Conservation (phyloP, 306 rosid species). For the Sechiopsis laciniata region DNA sequence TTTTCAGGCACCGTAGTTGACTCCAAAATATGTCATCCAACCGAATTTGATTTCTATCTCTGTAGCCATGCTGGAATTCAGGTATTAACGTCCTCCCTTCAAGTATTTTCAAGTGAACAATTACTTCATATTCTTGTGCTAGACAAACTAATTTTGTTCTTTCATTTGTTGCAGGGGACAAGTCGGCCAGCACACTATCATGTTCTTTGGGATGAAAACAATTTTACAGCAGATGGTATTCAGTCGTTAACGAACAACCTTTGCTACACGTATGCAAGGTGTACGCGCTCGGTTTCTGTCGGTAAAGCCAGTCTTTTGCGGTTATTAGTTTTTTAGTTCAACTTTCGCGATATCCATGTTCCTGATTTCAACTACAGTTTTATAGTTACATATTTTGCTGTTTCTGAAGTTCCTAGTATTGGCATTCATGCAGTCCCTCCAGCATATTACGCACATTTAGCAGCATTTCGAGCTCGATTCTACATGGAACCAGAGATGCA, state of each 20-base stretch:
- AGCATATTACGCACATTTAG: conserved; percentile 87
- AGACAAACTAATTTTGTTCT: neutral
- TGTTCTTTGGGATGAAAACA: conserved; percentile 93
- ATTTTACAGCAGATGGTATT: conserved; percentile 81
- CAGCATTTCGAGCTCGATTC: conserved; percentile 92
- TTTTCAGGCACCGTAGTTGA: conserved; percentile 79
- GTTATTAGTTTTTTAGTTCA: neutral
- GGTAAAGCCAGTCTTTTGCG: conserved; percentile 42
- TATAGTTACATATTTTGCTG: neutral
- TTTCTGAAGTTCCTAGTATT: conserved; percentile 15
- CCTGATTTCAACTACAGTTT: neutral
- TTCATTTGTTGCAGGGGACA: conserved; percentile 51
- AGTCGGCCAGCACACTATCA: conserved; percentile 93
- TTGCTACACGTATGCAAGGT: conserved; percentile 86
- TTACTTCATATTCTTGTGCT: neutral
- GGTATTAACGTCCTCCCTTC: conserved; percentile 30
- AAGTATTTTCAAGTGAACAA: conserved; percentile 5
- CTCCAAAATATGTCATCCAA: conserved; percentile 83
- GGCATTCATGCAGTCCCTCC: conserved; percentile 68
- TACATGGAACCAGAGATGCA: conserved; percentile 83
- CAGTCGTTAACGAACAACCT: conserved; percentile 83
- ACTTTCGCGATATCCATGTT: neutral
- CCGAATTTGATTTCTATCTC: conserved; percentile 87
- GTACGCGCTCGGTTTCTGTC: conserved; percentile 85
- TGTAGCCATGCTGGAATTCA: conserved; percentile 95